Conservation (phyloP, 2,329 filamentous ascomycete genomes). For the Sordariomycetes sp. region DNA sequence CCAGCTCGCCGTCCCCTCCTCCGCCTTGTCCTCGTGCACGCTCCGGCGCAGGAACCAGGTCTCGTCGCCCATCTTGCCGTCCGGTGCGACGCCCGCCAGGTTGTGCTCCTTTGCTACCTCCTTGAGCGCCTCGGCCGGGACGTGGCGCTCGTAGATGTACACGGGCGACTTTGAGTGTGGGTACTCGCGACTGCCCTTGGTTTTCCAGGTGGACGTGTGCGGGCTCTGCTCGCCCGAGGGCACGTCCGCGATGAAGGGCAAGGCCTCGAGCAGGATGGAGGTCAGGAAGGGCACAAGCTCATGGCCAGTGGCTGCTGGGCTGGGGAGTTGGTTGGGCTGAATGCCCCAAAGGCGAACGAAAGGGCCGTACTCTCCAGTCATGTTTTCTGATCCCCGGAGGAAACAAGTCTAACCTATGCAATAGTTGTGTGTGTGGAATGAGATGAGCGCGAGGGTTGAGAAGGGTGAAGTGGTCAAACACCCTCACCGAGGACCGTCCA, state of each 20-base stretch:
- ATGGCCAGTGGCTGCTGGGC: slow-evolving; percentile 23
- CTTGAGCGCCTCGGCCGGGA: slow-evolving; percentile 34
- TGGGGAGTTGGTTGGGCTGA: slow-evolving; percentile 35
- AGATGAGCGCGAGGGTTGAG: no score
- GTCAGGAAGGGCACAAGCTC: slow-evolving; percentile 42
- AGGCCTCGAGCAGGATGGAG: slow-evolving; percentile 46
- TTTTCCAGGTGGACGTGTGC: slow-evolving; percentile 32
- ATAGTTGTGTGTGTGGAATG: background rate
- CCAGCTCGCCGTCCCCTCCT: slow-evolving; percentile 48
- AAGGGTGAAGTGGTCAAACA: no score
- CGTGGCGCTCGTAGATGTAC: slow-evolving; percentile 40
- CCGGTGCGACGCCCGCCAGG: slow-evolving; percentile 11
- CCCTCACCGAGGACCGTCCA: no score
- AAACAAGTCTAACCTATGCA: background rate
- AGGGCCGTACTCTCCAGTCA: slow-evolving; percentile 26
- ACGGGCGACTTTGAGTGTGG: slow-evolving; percentile 40
- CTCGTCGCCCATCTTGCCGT: slow-evolving; percentile 26
- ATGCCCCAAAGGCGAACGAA: slow-evolving; percentile 47
- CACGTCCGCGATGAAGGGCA: slow-evolving; percentile 47
- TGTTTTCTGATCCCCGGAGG: no score
- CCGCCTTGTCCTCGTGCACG: slow-evolving; percentile 44
- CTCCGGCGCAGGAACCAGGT: slow-evolving; percentile 58
- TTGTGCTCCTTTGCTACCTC: slow-evolving; percentile 23
- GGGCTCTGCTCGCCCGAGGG: slow-evolving; percentile 26
- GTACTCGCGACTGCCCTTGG: slow-evolving; percentile 38